These are phyloP conservation scores for Leucosporidium scottii DNA, from an alignment of 768 basidiomycete species.

Conservation along the genomic window DNA sequence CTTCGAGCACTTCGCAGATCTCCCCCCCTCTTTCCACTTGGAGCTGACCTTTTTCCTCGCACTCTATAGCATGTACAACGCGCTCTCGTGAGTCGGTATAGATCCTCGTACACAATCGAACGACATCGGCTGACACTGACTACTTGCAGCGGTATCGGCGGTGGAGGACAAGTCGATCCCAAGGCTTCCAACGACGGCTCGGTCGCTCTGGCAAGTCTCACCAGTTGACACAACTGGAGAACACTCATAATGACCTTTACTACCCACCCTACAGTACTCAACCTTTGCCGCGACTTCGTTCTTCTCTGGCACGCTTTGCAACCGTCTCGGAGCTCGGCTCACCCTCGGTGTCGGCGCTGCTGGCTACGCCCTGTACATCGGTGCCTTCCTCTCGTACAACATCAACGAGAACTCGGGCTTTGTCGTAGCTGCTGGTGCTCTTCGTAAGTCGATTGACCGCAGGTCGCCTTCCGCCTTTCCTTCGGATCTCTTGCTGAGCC, in stretches of 20 bases:
- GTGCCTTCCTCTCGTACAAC: constrained; percentile 51
- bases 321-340: constrained; percentile 65
- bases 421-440: constrained; percentile 55
- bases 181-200: constrained; percentile 59
- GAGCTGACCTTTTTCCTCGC: too few species aligned
- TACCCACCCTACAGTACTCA: constrained; percentile 60
- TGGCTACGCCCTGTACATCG: constrained; percentile 57
- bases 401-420: constrained; percentile 60
- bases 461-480: background rate
- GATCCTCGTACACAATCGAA: too few species aligned
- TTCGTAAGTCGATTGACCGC: background rate
- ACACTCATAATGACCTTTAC: background rate
- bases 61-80: too few species aligned
- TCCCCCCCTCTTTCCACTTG: background rate
- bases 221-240: background rate
- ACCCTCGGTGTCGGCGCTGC: constrained; percentile 66
- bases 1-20: background rate
- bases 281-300: constrained; percentile 58
- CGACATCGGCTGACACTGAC: background rate
- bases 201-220: constrained; percentile 8
- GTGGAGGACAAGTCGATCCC: constrained; percentile 63
- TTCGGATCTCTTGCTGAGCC: background rate
- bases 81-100: too few species aligned
- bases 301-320: constrained; percentile 67
- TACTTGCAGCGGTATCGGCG: constrained; percentile 53